Base-by-base conservation (phyloP, 495 filamentous ascomycete genomes). In the Chaetomium cochliodes region DNA sequence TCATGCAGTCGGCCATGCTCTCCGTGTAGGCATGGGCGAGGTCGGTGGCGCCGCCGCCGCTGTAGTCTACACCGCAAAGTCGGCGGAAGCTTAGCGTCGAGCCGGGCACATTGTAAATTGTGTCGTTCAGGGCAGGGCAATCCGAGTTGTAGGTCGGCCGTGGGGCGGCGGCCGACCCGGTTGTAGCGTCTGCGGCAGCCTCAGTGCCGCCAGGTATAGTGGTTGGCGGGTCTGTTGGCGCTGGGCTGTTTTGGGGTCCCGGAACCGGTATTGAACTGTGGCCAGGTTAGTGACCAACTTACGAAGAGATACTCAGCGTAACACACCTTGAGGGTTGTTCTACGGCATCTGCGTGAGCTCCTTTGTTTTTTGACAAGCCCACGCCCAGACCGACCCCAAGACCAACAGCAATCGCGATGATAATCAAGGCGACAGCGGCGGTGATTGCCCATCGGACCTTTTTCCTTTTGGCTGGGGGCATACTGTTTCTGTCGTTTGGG, bases 1-100 rank as follows among this genome's bases (percentile, higher is more conserved):
- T 62, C 66, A 82, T 79, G 62, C 80, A 82, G n/a, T 79, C 78
- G 41, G 72, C 64, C 68, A 79, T 76, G 62, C 62, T 79, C 53
- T 63, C 68, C 0, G 80, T 80, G 9, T 62, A 69, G 11, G 79
- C 67, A 47, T 77, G 73, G 2, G 66, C 62, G 9, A 81, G 54
- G 53, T 81, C 79, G 11, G 63, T 65, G 9, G 80, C 76, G 47
- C 68, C 68, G n/a, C 54, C 60, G 11, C 69, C 68, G 66, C 72
- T 71, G 59, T 79, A 79, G 63, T 82, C 80, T 63, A 81, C 65
- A 47, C 77, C 79, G 62, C 79, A 82, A 30, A 79, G 53, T 28
- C 75, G 80, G 42, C 77, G 58, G 71, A 82, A 82, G 28, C 37
- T 70, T 58, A 77, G 78, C 12, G 73, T 67, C 8, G 78, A 77